Conservation (phyloP, 2,329 filamentous ascomycete species). For the Colletotrichum spaethianum region DNA sequence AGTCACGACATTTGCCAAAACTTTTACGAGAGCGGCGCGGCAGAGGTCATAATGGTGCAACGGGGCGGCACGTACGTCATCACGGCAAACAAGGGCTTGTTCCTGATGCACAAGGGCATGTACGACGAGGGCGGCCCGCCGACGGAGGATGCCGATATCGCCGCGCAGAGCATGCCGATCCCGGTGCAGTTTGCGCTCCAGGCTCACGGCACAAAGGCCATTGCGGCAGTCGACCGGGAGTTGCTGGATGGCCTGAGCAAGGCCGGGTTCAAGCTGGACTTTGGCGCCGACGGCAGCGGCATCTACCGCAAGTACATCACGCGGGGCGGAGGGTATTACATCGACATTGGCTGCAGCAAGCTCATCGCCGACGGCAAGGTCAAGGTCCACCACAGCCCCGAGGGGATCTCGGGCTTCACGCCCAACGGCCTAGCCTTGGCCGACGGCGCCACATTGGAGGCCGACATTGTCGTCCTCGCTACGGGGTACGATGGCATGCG, state of each 20-base stretch:
- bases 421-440: conserved; percentile 61
- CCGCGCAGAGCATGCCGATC: conserved; percentile 69
- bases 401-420: conserved; percentile 64
- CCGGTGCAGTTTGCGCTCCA: conserved; percentile 67
- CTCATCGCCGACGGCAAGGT: conserved; percentile 76
- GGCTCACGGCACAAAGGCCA: conserved; percentile 64
- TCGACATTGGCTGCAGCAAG: conserved; percentile 75
- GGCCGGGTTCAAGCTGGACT: conserved; percentile 74
- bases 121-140: conserved; percentile 69
- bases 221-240: conserved; percentile 54
- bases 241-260: conserved; percentile 61
- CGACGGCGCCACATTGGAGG: conserved; percentile 69
- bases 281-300: conserved; percentile 69
- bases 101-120: conserved; percentile 66
- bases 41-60: conserved; percentile 77
- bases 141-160: conserved; percentile 76
- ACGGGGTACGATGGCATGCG: conserved; percentile 80
- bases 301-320: conserved; percentile 75
- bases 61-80: conserved; percentile 76
- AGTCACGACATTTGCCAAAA: conserved; percentile 79
- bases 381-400: conserved; percentile 71
- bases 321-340: conserved; percentile 78
- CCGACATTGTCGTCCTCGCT: conserved; percentile 75
- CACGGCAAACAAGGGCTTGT: conserved; percentile 65
- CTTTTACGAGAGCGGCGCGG: conserved; percentile 75